Evolutionary conservation across 257 asterid species (phyloP), one percentile per base, ranked within the genome.

Genomic region (Nicotiana knightiana): DNA sequence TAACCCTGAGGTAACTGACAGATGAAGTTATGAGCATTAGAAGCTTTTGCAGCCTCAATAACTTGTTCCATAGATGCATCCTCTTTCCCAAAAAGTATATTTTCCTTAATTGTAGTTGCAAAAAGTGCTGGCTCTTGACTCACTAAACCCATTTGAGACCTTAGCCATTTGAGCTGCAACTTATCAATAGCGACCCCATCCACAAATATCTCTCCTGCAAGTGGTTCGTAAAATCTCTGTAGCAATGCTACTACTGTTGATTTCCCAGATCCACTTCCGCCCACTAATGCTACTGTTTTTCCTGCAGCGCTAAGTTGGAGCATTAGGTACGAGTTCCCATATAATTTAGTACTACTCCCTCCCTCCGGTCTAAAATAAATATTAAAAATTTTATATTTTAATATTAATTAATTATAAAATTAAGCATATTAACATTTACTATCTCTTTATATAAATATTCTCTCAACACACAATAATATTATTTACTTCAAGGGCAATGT

Each of bases 51-150:
- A 65, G 99, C 97, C 81, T 90, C 92, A 0, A 91, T 85, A 67
- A 96, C 97, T 71, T 94, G 97, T 59, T 94, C 95, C 85, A 85
- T 59, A 1, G 97, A 81, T 1, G 97, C 99, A 70, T 93, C 93
- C 76, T 96, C 98, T 82, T 94, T 94, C 35, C 99, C 99, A 33
- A 96, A 94, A 67, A 94, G 87, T 83, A 96, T 93, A 57, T 96
- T 96, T 79, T 96, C 99, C 80, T 90, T 94, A 55, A 96, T 94
- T 2, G 97, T 86, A 33, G 98, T 94, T 1, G 97, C 99, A 66
- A 94, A 96, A 6, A 96, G 91, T 3, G 97, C 95, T 4, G 99
- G 99, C 86, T 96, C 99, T 63, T 96, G 99, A 84, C 99, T 96
- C 16, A 96, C 98, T 73, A 96, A 82, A 30, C 99, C 99, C 99